Conservation (phyloP, 2,329 filamentous ascomycete genomes). For the Exophiala sp. region DNA sequence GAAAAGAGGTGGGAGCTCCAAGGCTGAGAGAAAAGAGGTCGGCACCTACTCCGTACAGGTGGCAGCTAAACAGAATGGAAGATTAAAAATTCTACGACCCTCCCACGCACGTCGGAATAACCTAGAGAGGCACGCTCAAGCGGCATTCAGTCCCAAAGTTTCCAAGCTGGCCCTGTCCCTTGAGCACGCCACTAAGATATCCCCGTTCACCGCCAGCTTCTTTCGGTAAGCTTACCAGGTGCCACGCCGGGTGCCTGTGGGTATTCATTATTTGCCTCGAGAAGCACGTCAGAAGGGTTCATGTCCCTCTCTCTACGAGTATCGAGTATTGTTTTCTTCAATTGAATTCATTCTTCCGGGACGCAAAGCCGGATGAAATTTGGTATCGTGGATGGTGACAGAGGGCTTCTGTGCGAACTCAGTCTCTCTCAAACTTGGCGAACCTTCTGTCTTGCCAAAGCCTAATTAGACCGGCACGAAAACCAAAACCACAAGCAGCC, state of each 20-base stretch:
- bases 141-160: too few relatives aligned
- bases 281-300: not conserved
- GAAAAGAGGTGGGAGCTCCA: too few relatives aligned
- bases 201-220: constrained; percentile 2
- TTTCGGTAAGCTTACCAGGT: constrained; percentile 10
- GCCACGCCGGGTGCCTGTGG: constrained; percentile 4
- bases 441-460: not conserved
- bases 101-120: too few relatives aligned
- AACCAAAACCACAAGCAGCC: constrained; percentile 3
- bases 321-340: not conserved
- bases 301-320: not conserved
- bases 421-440: not conserved
- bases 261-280: not conserved
- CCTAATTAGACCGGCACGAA: not conserved
- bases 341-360: not conserved
- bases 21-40: too few relatives aligned
- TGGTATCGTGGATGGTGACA: not conserved
- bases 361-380: not conserved
- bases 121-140: too few relatives aligned
- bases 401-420: not conserved
- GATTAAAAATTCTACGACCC: too few relatives aligned
- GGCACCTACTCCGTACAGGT: too few relatives aligned
- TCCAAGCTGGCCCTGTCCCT: too few relatives aligned
- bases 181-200: not conserved
- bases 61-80: too few relatives aligned